Conservation (phyloP, 2,329 filamentous ascomycete genomes). For the Trichophaea hybrida region DNA sequence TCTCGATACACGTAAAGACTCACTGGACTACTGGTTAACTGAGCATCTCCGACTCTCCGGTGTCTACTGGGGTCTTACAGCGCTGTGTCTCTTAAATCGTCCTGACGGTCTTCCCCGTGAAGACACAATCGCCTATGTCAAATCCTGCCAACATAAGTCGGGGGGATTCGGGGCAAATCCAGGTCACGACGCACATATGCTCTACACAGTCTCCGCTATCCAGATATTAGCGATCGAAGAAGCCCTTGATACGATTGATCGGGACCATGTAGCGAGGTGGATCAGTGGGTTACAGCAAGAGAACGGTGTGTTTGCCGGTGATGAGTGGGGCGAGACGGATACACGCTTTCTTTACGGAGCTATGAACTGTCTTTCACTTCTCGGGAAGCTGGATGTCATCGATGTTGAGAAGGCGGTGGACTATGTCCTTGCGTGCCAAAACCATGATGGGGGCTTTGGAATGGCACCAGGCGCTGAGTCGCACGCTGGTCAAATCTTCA, state of each 20-base stretch:
- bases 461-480: constrained; percentile 81
- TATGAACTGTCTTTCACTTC: constrained; percentile 74
- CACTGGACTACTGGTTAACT: constrained; percentile 94
- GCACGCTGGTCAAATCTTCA: constrained; percentile 90
- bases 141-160: constrained; percentile 77
- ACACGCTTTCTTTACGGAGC: constrained; percentile 88
- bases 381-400: constrained; percentile 54
- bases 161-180: constrained; percentile 92
- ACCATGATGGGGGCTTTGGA: constrained; percentile 90
- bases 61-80: constrained; percentile 88
- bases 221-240: constrained; percentile 82
- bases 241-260: constrained; percentile 69
- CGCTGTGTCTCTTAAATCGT: constrained; percentile 67
- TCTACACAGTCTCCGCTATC: constrained; percentile 88
- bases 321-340: constrained; percentile 93
- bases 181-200: constrained; percentile 87
- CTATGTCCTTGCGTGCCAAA: constrained; percentile 69
- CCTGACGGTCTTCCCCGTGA: constrained; percentile 68
- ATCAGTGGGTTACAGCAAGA: constrained; percentile 48
- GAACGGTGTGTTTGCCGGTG: constrained; percentile 79
- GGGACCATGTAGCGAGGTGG: constrained; percentile 17
- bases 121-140: constrained; percentile 78
- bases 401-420: constrained; percentile 67
- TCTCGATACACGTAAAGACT: constrained; percentile 79
- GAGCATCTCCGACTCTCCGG: constrained; percentile 80